These are phyloP conservation scores for Dryas drummondii DNA, from an alignment of 306 rosid genomes.

Conservation along the genomic window DNA sequence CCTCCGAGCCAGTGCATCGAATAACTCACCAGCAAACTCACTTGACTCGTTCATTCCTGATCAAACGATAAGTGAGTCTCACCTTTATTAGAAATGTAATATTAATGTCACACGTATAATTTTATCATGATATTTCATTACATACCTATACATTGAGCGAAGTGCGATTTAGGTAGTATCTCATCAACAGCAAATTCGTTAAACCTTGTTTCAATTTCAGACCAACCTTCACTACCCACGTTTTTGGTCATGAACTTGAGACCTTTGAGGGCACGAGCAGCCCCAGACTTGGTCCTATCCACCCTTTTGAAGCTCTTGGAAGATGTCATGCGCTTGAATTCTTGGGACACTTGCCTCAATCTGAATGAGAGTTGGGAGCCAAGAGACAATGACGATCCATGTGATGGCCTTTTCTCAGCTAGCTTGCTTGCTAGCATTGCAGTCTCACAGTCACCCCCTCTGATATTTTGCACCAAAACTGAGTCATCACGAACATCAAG, in stretches of 20 bases:
- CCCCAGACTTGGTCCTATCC: slow-evolving; percentile 72
- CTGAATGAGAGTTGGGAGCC: slow-evolving; percentile 43
- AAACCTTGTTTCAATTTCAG: slow-evolving; percentile 59
- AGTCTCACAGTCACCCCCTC: slow-evolving; percentile 69
- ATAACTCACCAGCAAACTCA: slow-evolving; percentile 74
- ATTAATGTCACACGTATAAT: too few species aligned
- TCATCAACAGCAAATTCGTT: slow-evolving; percentile 51
- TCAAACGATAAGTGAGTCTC: background rate
- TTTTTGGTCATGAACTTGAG: slow-evolving; percentile 73
- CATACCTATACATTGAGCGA: slow-evolving; percentile 79
- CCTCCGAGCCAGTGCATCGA: slow-evolving; percentile 79
- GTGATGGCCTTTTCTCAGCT: slow-evolving; percentile 40
- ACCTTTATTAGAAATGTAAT: too few species aligned
- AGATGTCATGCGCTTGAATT: slow-evolving; percentile 70
- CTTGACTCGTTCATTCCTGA: slow-evolving; percentile 70
- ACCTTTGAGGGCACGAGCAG: slow-evolving; percentile 72
- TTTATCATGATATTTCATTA: background rate
- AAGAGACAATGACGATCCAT: slow-evolving; percentile 17
- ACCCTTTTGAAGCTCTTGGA: slow-evolving; percentile 49
- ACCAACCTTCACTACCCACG: slow-evolving; percentile 73
- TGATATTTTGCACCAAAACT: slow-evolving; percentile 65
- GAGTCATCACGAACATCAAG: slow-evolving; percentile 66
- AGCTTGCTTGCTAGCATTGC: slow-evolving; percentile 56
- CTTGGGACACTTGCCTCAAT: slow-evolving; percentile 74
- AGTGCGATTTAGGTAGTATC: slow-evolving; percentile 57